A percentile compares a stretch with the other conserved stretches of the same genome.
These are phyloP conservation scores for Yamadazyma triangularis DNA, from an alignment of 1,139 yeast genomes.

Conservation along the genomic window DNA sequence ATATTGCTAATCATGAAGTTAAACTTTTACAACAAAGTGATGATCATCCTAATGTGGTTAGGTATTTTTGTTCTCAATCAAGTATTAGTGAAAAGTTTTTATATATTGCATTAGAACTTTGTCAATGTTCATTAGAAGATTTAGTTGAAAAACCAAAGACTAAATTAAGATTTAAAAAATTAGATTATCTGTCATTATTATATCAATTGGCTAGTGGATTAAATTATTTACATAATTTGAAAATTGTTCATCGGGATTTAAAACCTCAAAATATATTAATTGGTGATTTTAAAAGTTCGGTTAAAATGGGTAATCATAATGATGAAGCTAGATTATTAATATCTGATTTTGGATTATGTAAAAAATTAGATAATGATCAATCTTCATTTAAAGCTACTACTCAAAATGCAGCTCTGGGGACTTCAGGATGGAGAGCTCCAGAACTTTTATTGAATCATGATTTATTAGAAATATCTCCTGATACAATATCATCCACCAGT, in stretches of 20 bases:
- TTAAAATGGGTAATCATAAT: slow-evolving; percentile 4
- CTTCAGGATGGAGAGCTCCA: slow-evolving; percentile 98
- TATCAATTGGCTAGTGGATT: slow-evolving; percentile 82
- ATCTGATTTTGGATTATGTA: slow-evolving; percentile 94
- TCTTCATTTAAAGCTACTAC: slow-evolving; percentile 91
- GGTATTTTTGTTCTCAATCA: slow-evolving; percentile 89
- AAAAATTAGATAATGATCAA: slow-evolving; percentile 85
- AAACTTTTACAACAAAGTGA: slow-evolving; percentile 86
- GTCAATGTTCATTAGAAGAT: slow-evolving; percentile 86
- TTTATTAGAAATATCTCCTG: slow-evolving; percentile 37
- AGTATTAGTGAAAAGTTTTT: slow-evolving; percentile 69
- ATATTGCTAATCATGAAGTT: slow-evolving; percentile 94
- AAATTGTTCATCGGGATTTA: slow-evolving; percentile 92
- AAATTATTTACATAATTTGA: slow-evolving; percentile 80
- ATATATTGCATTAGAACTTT: slow-evolving; percentile 88
- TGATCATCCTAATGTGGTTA: slow-evolving; percentile 90
- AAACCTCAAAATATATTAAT: slow-evolving; percentile 95
- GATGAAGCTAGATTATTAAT: slow-evolving; percentile 59
- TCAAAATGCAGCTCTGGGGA: slow-evolving; percentile 87
- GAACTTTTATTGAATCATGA: slow-evolving; percentile 60
- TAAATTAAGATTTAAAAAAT: slow-evolving; percentile 21
- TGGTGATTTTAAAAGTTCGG: slow-evolving; percentile 53
- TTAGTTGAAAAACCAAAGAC: slow-evolving; percentile 56
- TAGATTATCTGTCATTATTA: slow-evolving; percentile 44
- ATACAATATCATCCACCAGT: slow-evolving; percentile 33